These are phyloP conservation scores for Phytophthora megakarya DNA, from an alignment of 352 stramenopile genomes.

Conservation along the genomic window DNA sequence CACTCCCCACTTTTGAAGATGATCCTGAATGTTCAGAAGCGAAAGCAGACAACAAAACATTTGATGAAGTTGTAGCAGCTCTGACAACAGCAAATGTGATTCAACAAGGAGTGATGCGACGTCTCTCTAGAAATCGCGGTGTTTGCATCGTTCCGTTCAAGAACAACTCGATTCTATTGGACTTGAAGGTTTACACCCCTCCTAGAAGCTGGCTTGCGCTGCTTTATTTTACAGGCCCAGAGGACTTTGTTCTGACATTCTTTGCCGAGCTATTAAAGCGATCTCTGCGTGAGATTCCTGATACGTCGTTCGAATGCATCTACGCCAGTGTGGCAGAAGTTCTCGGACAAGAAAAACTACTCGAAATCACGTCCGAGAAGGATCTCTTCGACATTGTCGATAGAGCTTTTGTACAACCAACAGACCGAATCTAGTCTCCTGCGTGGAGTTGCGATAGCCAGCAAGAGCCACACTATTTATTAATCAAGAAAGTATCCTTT, in stretches of 20 bases:
- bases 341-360: constrained; percentile 40
- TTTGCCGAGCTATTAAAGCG: constrained; percentile 48
- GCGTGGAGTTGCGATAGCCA: too few relatives aligned
- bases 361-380: constrained; percentile 56
- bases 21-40: not conserved
- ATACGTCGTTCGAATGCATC: constrained; percentile 64
- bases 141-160: constrained; percentile 72
- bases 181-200: constrained; percentile 68
- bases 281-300: constrained; percentile 47
- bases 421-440: constrained; percentile 45
- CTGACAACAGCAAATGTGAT: constrained; percentile 43
- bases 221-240: constrained; percentile 77
- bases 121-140: constrained; percentile 45
- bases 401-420: constrained; percentile 53
- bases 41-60: constrained; percentile 8
- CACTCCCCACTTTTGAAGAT: constrained; percentile 20
- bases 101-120: constrained; percentile 31
- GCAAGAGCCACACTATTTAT: constrained; percentile 37
- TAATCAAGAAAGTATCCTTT: constrained; percentile 4
- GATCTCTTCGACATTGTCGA: constrained; percentile 59
- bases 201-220: constrained; percentile 73
- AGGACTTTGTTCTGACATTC: constrained; percentile 54
- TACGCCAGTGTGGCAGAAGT: constrained; percentile 41
- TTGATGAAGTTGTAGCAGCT: constrained; percentile 47
- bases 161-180: constrained; percentile 51